These are phyloP conservation scores for Erodium chrysanthum DNA, from an alignment of 441 rosid species.

Conservation along the genomic window DNA sequence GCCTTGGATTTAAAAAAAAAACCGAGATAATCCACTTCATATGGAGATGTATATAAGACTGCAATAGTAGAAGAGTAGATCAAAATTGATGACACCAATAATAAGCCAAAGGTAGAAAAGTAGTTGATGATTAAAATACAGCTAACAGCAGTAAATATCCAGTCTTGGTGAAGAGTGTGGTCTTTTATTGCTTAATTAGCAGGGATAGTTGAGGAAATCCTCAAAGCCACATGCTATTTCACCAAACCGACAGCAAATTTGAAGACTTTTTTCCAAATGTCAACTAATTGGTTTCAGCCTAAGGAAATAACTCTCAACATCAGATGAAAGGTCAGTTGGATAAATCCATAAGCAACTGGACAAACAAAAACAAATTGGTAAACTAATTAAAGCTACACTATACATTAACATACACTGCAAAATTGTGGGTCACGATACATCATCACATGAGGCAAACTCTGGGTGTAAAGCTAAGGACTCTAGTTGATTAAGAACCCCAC, in stretches of 20 bases:
- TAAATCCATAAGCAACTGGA: neutral
- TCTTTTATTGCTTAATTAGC: neutral
- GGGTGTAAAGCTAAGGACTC: neutral
- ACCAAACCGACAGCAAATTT: neutral
- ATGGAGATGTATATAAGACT: neutral
- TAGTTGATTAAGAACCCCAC: neutral
- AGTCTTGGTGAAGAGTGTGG: neutral
- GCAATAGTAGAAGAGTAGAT: neutral
- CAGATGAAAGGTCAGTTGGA: neutral
- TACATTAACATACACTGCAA: neutral
- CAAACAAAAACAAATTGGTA: neutral
- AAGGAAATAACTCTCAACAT: too few relatives aligned
- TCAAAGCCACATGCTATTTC: conserved; percentile 1
- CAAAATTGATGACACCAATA: neutral
- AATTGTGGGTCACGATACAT: neutral
- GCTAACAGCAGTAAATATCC: neutral
- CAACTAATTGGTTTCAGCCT: neutral
- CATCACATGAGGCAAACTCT: neutral
- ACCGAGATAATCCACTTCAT: neutral
- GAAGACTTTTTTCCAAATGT: neutral
- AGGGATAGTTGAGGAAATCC: neutral
- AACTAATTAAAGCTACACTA: neutral
- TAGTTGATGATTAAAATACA: neutral
- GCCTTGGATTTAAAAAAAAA: too few relatives aligned
- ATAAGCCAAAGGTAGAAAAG: neutral